phyloP scores from a whole-genome alignment of 2,329 filamentous ascomycete genomes.

The Ophiostoma triangulosporum region DNA sequence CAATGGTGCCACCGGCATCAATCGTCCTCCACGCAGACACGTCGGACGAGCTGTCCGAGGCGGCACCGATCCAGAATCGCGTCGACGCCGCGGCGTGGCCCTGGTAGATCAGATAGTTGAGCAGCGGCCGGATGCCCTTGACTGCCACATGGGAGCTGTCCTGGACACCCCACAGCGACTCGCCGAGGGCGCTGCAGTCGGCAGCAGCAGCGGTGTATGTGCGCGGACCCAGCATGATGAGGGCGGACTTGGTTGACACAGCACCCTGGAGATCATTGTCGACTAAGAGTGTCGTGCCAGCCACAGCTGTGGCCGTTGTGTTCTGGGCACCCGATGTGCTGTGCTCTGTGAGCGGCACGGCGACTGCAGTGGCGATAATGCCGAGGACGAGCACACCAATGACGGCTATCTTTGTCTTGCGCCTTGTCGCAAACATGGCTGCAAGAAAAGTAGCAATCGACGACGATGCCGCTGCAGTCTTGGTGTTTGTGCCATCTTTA shows the following conservation, averaged over 20 bases:
- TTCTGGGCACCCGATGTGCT: background rate
- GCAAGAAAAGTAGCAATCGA: constrained; percentile 3
- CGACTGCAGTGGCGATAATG: constrained; percentile 4
- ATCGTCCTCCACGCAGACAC: constrained; percentile 15
- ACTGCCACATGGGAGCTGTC: constrained; percentile 8
- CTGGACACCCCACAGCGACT: constrained; percentile 25
- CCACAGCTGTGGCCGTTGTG: constrained; percentile 6
- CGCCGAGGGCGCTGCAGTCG: constrained; percentile 25
- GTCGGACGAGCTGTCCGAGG: background rate
- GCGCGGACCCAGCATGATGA: constrained; percentile 23
- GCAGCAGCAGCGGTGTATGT: constrained; percentile 19
- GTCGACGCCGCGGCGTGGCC: constrained; percentile 15
- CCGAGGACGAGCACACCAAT: constrained; percentile 12
- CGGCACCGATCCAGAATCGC: constrained; percentile 24
- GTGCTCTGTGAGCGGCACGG: constrained; percentile 4
- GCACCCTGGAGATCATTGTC: constrained; percentile 29
- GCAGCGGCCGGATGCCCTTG: constrained; percentile 19
- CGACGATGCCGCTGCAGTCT: background rate
- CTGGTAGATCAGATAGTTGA: constrained; percentile 26
- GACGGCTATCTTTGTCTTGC: constrained; percentile 10
- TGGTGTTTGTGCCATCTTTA: background rate
- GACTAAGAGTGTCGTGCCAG: constrained; percentile 25
- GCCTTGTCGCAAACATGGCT: constrained; percentile 1
- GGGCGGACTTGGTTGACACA: constrained; percentile 20
- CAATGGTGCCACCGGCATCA: constrained; percentile 17